Evolutionary conservation across 108 stramenopile species (phyloP), one percentile per base, ranked within the genome.

Genomic region (Stephanodiscus minutulus): DNA sequence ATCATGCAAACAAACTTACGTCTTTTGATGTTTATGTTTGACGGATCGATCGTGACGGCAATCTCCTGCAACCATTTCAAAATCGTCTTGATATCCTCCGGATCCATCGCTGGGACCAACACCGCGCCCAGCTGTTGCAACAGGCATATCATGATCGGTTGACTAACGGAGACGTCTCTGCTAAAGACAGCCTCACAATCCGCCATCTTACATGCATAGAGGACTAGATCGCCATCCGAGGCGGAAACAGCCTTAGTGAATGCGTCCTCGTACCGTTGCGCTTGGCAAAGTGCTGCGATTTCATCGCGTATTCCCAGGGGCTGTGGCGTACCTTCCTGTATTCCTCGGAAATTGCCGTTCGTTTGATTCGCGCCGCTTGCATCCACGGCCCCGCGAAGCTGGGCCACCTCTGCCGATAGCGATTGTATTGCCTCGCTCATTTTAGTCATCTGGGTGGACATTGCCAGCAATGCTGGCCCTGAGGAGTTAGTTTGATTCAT

Each of bases 41-140:
- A 54, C 7, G 96, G 92, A 64, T 96, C 89, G 59, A 97, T 73
- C 9, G 89, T 84, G 22, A 96, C 76, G 10, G 92, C 86, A 79
- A 92, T 83, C 66, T 92, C 89, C 72, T 96, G 94, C 54, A 97
- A 70, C 96, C 96, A 97, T n/a, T 72, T 64, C 44, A 95, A 59
- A 57, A 87, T 82, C 7, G 77, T 76, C 36, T 83, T 57, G 24
- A 97, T 68, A 49, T 94, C 85, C 15, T 24, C 61, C 27, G 76
- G 60, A 47, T 60, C 62, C 3, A 72, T 76, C 0, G 72, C 70
- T 15, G 83, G 57, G 4, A 73, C 76, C 31, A 96, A 41, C 22
- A 83, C 81, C 21, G 88, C 81, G 9, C 92, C 88, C 28, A 97
- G 74, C 65, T 97, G 93, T 61, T 96, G 94, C 86, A 94, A 86